These are phyloP conservation scores for Yarrowia sp. DNA, from an alignment of 805 yeast genomes.

Conservation along the genomic window DNA sequence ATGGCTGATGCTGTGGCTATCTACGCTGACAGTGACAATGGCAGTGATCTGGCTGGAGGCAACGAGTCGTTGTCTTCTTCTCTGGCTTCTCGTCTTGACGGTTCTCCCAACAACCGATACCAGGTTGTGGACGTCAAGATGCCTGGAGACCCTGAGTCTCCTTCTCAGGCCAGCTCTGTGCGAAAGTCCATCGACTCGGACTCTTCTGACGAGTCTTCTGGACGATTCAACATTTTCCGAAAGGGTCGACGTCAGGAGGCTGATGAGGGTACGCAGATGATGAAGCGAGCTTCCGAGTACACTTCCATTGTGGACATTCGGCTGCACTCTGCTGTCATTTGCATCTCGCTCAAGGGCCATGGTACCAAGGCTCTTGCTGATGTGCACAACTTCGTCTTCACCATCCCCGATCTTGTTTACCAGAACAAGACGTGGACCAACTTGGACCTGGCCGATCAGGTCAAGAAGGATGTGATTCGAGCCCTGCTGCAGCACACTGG, in stretches of 20 bases:
- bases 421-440: slow-evolving; percentile 68
- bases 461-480: slow-evolving; percentile 54
- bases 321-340: slow-evolving; percentile 51
- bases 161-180: not conserved
- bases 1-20: slow-evolving; percentile 30
- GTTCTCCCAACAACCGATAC: slow-evolving; percentile 2
- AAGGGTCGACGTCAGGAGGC: slow-evolving; percentile 25
- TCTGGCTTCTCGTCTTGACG: not conserved
- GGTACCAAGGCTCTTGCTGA: slow-evolving; percentile 69
- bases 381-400: slow-evolving; percentile 68
- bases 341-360: slow-evolving; percentile 74
- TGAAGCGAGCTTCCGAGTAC: slow-evolving; percentile 68
- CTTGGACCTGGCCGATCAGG: slow-evolving; percentile 59
- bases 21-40: slow-evolving; percentile 26
- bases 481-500: slow-evolving; percentile 56
- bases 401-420: slow-evolving; percentile 60
- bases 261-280: slow-evolving; percentile 59
- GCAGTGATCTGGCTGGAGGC: slow-evolving; percentile 1
- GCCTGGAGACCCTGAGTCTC: not conserved
- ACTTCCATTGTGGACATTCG: slow-evolving; percentile 63
- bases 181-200: not conserved
- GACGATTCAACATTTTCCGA: slow-evolving; percentile 18
- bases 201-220: slow-evolving; percentile 10
- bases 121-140: slow-evolving; percentile 20
- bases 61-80: slow-evolving; percentile 27